Evolutionary conservation across 208 protist species (phyloP).

Genomic region (Leishmania turanica): DNA sequence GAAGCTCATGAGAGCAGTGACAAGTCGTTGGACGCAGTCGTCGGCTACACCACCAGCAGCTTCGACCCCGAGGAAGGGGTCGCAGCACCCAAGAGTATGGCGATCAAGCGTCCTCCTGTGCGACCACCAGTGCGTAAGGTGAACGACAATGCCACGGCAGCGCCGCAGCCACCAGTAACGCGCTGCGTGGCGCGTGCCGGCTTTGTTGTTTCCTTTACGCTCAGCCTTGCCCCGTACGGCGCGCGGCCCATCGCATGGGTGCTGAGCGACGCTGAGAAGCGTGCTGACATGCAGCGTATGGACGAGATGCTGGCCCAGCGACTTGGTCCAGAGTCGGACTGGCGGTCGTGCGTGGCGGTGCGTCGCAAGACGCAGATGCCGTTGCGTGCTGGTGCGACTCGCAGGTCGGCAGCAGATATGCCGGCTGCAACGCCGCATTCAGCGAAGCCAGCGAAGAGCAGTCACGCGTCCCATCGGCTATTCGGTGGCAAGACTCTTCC

Average conservation of each 20-base stretch:
- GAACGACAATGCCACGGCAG: background rate
- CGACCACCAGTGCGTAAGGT: constrained; percentile 15
- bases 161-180: constrained; percentile 9
- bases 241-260: constrained; percentile 60
- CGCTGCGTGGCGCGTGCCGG: constrained; percentile 9
- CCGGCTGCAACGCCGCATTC: background rate
- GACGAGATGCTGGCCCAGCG: constrained; percentile 14
- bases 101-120: constrained; percentile 4
- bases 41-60: constrained; percentile 5
- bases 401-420: background rate
- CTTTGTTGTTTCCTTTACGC: constrained; percentile 10
- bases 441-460: background rate
- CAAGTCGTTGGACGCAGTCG: background rate
- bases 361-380: background rate
- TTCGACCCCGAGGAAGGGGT: background rate
- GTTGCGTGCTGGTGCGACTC: background rate
- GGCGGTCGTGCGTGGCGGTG: constrained; percentile 21
- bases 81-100: background rate
- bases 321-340: constrained; percentile 17
- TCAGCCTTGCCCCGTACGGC: constrained; percentile 47
- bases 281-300: constrained; percentile 6
- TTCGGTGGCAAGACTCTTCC: background rate
- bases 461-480: background rate
- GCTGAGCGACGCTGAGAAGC: constrained; percentile 21
- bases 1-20: background rate